Evolutionary conservation across 2,329 filamentous ascomycete genomes (phyloP), one percentile per base, ranked within the genome.

Genomic region (Claviceps digitariae): DNA sequence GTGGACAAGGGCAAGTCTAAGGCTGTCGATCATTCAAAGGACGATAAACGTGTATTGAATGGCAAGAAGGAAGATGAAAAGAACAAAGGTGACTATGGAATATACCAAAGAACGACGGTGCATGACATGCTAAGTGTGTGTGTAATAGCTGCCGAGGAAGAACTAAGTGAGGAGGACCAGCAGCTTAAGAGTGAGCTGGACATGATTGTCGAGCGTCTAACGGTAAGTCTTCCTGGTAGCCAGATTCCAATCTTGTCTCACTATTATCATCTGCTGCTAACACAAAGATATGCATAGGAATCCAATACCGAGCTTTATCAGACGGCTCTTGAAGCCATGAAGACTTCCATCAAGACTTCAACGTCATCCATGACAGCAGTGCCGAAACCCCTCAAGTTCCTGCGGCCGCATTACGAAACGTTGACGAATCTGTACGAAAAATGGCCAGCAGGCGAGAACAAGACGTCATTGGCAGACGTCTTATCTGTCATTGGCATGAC

Each of bases 291-390:
- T 29, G 6, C 56, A 3, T 64, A 95, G 88, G 93, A 97, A 74
- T 78, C 85, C 60, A 87, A 97, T 72, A 78, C 79, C 60, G 83
- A 82, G 55, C 85, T 97, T 61, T 96, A 97, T 76, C 91, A 90
- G 69, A 82, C 90, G 55, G 87, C 93, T 52, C 77, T 98, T 61
- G 90, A 97, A 71, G 86, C 90, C 61, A 96, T 98, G 82, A 97
- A 96, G 76, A 89, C 84, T 64, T 94, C 89, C 67, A 98, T 98
- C 77, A 97, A 96, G 77, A 98, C 93, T 53, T 95, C 93, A 56
- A 98, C 93, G 60, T 97, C 90, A 55, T 98, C 94, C 47, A 98
- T 98, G 93, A 98, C 93, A 49, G 93, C 93, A 56, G 93, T 98
- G 57, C 93, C 94, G 25, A 98, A 98, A 73, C 93, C 93, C 36